These are phyloP conservation scores for Phytophthora sojae DNA, from an alignment of 352 stramenopile genomes.

Conservation along the genomic window DNA sequence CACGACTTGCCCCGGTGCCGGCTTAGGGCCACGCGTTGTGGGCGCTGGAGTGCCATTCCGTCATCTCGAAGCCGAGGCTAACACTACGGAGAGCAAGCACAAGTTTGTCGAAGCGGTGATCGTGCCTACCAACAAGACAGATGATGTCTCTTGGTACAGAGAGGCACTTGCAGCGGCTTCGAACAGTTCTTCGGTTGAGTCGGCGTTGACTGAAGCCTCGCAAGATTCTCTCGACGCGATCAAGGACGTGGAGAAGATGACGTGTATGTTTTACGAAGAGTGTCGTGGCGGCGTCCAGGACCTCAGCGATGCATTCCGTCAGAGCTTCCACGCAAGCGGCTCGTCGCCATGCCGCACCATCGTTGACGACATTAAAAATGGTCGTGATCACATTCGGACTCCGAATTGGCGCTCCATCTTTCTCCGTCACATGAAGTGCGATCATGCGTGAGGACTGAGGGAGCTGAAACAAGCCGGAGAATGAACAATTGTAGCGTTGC, in stretches of 20 bases:
- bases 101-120: conserved; percentile 76
- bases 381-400: conserved; percentile 69
- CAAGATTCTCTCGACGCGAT: conserved; percentile 51
- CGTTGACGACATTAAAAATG: conserved; percentile 63
- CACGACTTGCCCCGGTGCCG: conserved; percentile 68
- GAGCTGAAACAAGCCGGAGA: background rate
- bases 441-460: conserved; percentile 19
- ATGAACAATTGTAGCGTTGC: conserved; percentile 4
- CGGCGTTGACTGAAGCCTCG: conserved; percentile 23
- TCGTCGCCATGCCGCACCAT: conserved; percentile 73
- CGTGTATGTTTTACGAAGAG: conserved; percentile 88
- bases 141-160: conserved; percentile 49
- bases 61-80: conserved; percentile 23
- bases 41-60: conserved; percentile 32
- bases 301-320: conserved; percentile 68
- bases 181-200: conserved; percentile 44
- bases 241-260: conserved; percentile 89
- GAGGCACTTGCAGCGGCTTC: conserved; percentile 59
- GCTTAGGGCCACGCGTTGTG: conserved; percentile 25
- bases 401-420: conserved; percentile 80
- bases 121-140: conserved; percentile 50
- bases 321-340: conserved; percentile 66
- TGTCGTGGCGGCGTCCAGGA: conserved; percentile 77
- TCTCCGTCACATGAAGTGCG: conserved; percentile 69
- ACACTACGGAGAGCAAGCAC: conserved; percentile 14